Conservation (phyloP, 257 asterid genomes). For the Forsythia suspensa region DNA sequence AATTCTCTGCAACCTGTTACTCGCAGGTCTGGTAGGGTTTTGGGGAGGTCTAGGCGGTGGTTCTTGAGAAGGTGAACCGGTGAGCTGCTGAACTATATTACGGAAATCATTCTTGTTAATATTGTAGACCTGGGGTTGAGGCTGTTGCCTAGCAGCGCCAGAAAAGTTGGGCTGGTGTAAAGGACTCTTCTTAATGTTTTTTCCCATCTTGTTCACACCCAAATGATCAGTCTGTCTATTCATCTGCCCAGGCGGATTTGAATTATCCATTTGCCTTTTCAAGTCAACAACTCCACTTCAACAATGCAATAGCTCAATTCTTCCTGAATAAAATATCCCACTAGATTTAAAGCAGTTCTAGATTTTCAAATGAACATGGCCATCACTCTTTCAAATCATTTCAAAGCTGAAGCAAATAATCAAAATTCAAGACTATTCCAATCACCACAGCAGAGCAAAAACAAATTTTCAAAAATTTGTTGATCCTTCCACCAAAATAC, state of each 20-base stretch:
- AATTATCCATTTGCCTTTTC: slow-evolving; percentile 52
- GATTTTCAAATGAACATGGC: slow-evolving; percentile 7
- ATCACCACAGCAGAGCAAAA: neutral
- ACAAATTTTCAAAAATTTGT: neutral
- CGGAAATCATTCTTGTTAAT: slow-evolving; percentile 89
- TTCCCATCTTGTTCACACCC: slow-evolving; percentile 84
- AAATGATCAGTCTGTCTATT: slow-evolving; percentile 59
- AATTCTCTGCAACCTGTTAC: slow-evolving; percentile 71
- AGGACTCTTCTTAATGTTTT: slow-evolving; percentile 84
- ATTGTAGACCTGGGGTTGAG: slow-evolving; percentile 90
- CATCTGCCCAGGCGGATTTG: slow-evolving; percentile 46
- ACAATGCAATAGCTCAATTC: neutral
- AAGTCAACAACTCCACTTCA: slow-evolving; percentile 1
- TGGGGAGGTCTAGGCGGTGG: slow-evolving; percentile 62
- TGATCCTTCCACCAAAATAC: slow-evolving; percentile 19
- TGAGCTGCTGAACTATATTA: slow-evolving; percentile 80
- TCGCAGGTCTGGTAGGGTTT: slow-evolving; percentile 63
- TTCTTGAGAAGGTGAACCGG: slow-evolving; percentile 81
- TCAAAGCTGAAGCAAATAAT: slow-evolving; percentile 6
- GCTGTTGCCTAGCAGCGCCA: slow-evolving; percentile 64
- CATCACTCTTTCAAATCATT: slow-evolving; percentile 1
- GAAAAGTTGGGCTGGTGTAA: slow-evolving; percentile 73
- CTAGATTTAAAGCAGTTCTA: neutral
- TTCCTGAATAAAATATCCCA: slow-evolving; percentile 15
- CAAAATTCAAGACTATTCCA: neutral